These are phyloP conservation scores for Opeltia flavorubescens DNA, from an alignment of 495 filamentous ascomycete species.

Conservation along the genomic window DNA sequence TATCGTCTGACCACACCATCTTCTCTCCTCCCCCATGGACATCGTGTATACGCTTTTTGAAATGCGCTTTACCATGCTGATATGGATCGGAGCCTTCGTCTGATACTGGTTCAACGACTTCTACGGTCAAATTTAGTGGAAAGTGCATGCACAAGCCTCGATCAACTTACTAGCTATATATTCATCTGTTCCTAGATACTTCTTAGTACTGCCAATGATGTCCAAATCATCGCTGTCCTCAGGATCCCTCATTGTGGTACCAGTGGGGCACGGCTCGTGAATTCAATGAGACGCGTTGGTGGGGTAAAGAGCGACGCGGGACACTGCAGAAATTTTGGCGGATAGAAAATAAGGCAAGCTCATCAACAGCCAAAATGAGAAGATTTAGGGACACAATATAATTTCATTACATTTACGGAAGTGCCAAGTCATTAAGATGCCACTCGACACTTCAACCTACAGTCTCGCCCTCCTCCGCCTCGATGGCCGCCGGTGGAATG, in stretches of 20 bases:
- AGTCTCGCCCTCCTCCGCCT: slow-evolving; percentile 73
- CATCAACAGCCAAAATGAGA: no score
- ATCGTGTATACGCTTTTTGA: slow-evolving; percentile 1
- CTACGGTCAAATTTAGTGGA: background rate
- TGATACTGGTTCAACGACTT: slow-evolving; percentile 1
- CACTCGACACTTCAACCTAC: slow-evolving; percentile 83
- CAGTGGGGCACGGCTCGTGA: no score
- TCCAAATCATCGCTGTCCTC: slow-evolving; percentile 15
- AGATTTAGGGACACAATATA: no score
- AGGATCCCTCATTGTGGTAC: background rate
- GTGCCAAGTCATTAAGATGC: no score
- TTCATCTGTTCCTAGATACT: slow-evolving; percentile 7
- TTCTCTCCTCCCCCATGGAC: slow-evolving; percentile 7
- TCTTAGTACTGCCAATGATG: slow-evolving; percentile 5
- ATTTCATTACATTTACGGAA: no score
- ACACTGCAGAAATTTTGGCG: no score
- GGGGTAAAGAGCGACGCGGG: no score
- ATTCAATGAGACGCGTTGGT: no score
- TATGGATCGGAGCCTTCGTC: background rate
- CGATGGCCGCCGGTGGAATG: slow-evolving; percentile 95
- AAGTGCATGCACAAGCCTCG: background rate
- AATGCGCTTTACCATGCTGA: background rate
- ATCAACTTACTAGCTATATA: slow-evolving; percentile 7
- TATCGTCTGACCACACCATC: slow-evolving; percentile 24
- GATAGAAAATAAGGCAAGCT: no score